Evolutionary conservation across 192 early-diverging fungal genomes (phyloP).

Genomic region (Phlyctochytrium bullatum): DNA sequence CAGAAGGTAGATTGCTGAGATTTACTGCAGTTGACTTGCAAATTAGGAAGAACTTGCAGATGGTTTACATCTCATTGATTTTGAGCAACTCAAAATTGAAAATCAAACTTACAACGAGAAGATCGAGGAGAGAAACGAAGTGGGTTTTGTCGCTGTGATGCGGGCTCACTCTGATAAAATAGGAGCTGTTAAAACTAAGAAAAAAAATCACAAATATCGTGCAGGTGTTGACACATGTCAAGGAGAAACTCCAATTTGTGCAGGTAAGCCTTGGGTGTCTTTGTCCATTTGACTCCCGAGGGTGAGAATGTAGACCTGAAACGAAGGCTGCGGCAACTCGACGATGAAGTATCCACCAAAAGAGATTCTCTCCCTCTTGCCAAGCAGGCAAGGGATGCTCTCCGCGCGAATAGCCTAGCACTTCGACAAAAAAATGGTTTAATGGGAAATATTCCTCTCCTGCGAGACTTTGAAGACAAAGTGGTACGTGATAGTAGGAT

Average conservation of each 20-base stretch:
- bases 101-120: conserved; percentile 67
- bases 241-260: conserved; percentile 62
- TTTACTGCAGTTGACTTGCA: background rate
- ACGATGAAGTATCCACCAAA: conserved; percentile 42
- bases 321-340: conserved; percentile 33
- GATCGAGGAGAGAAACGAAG: conserved; percentile 62
- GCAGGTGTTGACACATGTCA: conserved; percentile 62
- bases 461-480: conserved; percentile 55
- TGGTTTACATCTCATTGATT: conserved; percentile 63
- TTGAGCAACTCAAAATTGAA: conserved; percentile 67
- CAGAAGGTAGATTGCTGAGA: conserved; percentile 54
- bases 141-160: conserved; percentile 1
- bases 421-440: conserved; percentile 53
- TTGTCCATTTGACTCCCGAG: conserved; percentile 3
- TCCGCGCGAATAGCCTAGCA: conserved; percentile 37
- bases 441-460: conserved; percentile 46
- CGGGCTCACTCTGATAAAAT: background rate
- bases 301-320: conserved; percentile 39
- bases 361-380: conserved; percentile 46
- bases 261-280: conserved; percentile 29
- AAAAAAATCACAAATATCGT: conserved; percentile 66
- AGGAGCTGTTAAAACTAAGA: conserved; percentile 57
- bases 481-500: conserved; percentile 39
- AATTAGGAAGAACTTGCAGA: conserved; percentile 60
- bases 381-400: conserved; percentile 43